Percentiles rank a stretch among this genome's conserved stretches.
phyloP scores from a whole-genome alignment of 208 protist species.

The Crithidia bombi region DNA sequence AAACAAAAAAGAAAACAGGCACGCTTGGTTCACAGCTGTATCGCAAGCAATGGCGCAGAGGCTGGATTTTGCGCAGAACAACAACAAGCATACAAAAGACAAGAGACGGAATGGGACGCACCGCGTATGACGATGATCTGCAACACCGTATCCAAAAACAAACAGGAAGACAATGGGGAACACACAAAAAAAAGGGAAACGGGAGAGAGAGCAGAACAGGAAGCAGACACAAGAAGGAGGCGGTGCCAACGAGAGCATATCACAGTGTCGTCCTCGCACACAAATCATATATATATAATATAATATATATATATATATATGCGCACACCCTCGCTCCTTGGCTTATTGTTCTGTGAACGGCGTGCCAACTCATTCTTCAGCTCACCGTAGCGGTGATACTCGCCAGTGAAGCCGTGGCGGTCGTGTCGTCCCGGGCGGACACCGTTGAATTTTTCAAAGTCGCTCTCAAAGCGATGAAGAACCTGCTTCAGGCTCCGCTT shows the following conservation, averaged over 20 bases:
- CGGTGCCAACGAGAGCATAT: neutral
- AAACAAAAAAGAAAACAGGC: too few relatives aligned
- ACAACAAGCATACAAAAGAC: too few relatives aligned
- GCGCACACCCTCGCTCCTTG: too few relatives aligned
- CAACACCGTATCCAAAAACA: too few relatives aligned
- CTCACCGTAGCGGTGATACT: constrained; percentile 84
- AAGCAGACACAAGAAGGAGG: constrained; percentile 7
- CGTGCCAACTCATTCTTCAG: constrained; percentile 77
- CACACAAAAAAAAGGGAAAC: constrained; percentile 5
- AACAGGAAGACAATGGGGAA: too few relatives aligned
- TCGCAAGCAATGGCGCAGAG: too few relatives aligned
- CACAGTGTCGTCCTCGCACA: too few relatives aligned
- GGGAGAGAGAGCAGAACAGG: neutral
- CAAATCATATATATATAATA: too few relatives aligned
- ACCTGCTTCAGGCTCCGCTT: constrained; percentile 82
- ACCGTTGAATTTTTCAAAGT: constrained; percentile 69
- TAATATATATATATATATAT: too few relatives aligned
- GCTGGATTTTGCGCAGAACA: too few relatives aligned
- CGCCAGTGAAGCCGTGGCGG: constrained; percentile 49
- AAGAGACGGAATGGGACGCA: constrained; percentile 5
- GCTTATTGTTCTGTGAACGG: constrained; percentile 34
- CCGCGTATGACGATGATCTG: too few relatives aligned
- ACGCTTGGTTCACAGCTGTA: too few relatives aligned
- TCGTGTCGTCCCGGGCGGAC: constrained; percentile 61
- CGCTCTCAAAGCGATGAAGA: constrained; percentile 80